Evolutionary conservation across 1,284 basidiomycete genomes (phyloP).

Genomic region (Somion occarium): DNA sequence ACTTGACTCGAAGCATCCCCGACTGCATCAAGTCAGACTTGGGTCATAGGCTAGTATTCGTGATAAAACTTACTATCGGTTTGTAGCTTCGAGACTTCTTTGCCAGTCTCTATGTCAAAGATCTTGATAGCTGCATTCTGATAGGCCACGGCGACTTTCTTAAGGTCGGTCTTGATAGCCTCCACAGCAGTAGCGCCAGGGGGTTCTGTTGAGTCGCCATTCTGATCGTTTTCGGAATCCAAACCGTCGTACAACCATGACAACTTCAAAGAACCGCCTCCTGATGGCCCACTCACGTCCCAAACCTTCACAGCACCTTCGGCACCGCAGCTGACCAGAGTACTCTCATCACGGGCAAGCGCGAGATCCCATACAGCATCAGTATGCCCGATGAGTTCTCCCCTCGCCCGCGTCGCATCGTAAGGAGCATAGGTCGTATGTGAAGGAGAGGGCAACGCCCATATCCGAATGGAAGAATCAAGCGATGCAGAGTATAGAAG

Average conservation of each 20-base stretch:
- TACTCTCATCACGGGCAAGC: conserved; percentile 68
- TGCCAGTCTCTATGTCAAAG: conserved; percentile 84
- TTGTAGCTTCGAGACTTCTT: conserved; percentile 67
- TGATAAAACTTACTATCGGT: conserved; percentile 63
- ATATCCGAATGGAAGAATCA: conserved; percentile 90
- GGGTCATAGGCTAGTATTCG: conserved; percentile 9
- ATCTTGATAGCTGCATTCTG: conserved; percentile 88
- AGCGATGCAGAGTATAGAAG: conserved; percentile 89
- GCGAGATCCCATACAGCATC: conserved; percentile 96
- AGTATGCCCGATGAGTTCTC: conserved; percentile 86
- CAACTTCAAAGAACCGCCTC: conserved; percentile 55
- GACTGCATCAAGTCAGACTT: conserved; percentile 36
- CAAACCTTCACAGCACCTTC: conserved; percentile 94
- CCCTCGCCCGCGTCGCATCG: conserved; percentile 73
- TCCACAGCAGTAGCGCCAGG: conserved; percentile 81
- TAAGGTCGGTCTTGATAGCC: conserved; percentile 72
- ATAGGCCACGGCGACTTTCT: conserved; percentile 88
- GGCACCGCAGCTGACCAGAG: conserved; percentile 85
- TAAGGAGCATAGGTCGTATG: conserved; percentile 87
- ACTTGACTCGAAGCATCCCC: conserved; percentile 75
- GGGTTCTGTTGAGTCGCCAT: conserved; percentile 31
- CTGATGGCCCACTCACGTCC: conserved; percentile 69
- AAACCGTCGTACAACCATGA: conserved; percentile 80
- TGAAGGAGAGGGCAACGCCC: conserved; percentile 71
- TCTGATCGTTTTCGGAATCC: conserved; percentile 43